Conservation (phyloP, 2,329 filamentous ascomycete genomes). For the Aspergillus sp. region DNA sequence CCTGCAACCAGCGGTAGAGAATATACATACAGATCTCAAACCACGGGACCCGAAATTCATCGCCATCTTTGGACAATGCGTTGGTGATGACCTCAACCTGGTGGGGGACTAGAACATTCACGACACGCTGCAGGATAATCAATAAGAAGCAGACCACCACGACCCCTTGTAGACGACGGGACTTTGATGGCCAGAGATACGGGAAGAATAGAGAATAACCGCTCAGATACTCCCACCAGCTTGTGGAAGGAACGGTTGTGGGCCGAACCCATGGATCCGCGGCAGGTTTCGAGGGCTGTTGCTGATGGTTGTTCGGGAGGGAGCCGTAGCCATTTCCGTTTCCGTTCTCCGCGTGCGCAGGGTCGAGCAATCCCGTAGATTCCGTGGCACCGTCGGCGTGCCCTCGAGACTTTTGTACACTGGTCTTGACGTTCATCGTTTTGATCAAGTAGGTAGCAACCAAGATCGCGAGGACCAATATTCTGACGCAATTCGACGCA, state of each 20-base stretch:
- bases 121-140: conserved; percentile 73
- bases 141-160: conserved; percentile 81
- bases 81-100: conserved; percentile 81
- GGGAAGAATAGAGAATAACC: conserved; percentile 94
- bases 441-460: conserved; percentile 58
- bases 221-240: conserved; percentile 93
- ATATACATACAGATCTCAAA: conserved; percentile 73
- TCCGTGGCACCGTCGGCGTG: conserved; percentile 43
- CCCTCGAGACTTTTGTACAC: conserved; percentile 32
- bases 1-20: conserved; percentile 76
- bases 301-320: conserved; percentile 38
- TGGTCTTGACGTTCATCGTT: conserved; percentile 45
- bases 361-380: conserved; percentile 42
- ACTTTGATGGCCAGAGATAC: conserved; percentile 91
- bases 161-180: conserved; percentile 69
- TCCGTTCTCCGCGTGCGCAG: conserved; percentile 47
- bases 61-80: conserved; percentile 61
- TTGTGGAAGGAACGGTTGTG: conserved; percentile 78
- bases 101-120: conserved; percentile 83
- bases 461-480: conserved; percentile 64
- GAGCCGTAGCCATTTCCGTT: conserved; percentile 54
- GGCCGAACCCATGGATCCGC: conserved; percentile 84
- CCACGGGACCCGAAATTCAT: conserved; percentile 66
- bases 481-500: conserved; percentile 63
- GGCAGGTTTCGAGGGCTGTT: conserved; percentile 46